Evolutionary conservation across 2,329 filamentous ascomycete genomes (phyloP).

Genomic region (Apiospora phragmitis): DNA sequence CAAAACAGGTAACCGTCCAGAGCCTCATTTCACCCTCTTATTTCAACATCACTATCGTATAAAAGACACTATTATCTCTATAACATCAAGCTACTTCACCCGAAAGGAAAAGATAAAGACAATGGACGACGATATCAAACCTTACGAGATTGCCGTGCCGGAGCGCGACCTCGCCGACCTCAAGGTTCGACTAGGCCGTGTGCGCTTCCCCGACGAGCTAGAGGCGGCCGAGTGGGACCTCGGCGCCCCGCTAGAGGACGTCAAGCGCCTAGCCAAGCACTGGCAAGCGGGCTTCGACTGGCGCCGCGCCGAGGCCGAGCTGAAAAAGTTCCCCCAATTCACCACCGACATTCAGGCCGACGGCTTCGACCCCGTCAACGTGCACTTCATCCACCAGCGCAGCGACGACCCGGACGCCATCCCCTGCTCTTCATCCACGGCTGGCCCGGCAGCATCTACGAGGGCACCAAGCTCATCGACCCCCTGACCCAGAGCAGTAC

Average conservation of each 20-base stretch:
- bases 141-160: constrained; percentile 52
- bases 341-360: constrained; percentile 52
- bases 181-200: constrained; percentile 52
- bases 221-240: constrained; percentile 54
- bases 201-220: constrained; percentile 59
- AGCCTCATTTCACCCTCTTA: not conserved
- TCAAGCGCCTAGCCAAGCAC: constrained; percentile 57
- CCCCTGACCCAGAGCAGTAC: constrained; percentile 28
- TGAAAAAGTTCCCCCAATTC: constrained; percentile 64
- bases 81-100: not conserved
- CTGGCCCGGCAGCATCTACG: constrained; percentile 60
- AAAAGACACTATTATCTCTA: not conserved
- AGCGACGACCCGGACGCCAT: constrained; percentile 46
- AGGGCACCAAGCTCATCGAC: constrained; percentile 56
- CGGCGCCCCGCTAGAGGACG: constrained; percentile 59
- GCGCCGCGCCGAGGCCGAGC: constrained; percentile 55
- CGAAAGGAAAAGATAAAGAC: not conserved
- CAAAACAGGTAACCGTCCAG: not conserved
- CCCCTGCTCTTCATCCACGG: constrained; percentile 29
- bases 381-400: constrained; percentile 62
- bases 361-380: constrained; percentile 57
- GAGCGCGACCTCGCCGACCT: constrained; percentile 54
- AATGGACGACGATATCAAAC: constrained; percentile 17
- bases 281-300: constrained; percentile 64
- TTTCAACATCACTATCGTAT: not conserved